Base-by-base conservation (phyloP, 1,139 yeast genomes). In the Candida neerlandica region DNA sequence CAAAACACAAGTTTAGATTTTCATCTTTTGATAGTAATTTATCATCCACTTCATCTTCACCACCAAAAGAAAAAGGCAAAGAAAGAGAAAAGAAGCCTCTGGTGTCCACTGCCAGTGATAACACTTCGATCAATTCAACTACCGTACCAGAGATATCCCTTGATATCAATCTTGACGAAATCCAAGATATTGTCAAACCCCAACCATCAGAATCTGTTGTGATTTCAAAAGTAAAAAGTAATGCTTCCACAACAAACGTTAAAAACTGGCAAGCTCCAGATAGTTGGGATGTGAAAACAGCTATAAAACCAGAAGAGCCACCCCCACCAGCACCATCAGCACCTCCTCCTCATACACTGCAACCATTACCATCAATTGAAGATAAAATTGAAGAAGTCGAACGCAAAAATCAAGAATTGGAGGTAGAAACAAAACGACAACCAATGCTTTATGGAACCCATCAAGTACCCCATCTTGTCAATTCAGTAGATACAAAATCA, bases 241-340 rank as follows among this genome's bases (percentile, higher is more conserved):
- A 44, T 41, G 18, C 33, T 38, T n/a, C 19, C 41, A 11, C 23
- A 43, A n/a, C 29, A 43, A 21, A 18, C 15, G 35, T 45, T 11
- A 53, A 56, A 29, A 49, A 51, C 35, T 82, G 94, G 94, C 75
- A 74, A 34, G 88, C 94, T 0, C 94, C 94, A 0, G 92, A 86
- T 60, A 82, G 87, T 61, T 86, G 94, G 94, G 92, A 85, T 56
- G 89, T 86, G 7, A 84, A 81, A 55, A 69, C 51, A 3, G 49
- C 47, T 7, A 34, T 33, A 27, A 43, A 42, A 12, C 32, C 34
- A 11, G 53, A 51, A 43, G 41, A 43, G 21, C 48, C 46, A 16
- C 41, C 34, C 19, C 14, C 39, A 2, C 9, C 12, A 9, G n/a
- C n/a, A n/a, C n/a, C n/a, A n/a, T n/a, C n/a, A n/a, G n/a, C n/a